Conservation (phyloP, 768 basidiomycete genomes). For the Ramaria sp. region DNA sequence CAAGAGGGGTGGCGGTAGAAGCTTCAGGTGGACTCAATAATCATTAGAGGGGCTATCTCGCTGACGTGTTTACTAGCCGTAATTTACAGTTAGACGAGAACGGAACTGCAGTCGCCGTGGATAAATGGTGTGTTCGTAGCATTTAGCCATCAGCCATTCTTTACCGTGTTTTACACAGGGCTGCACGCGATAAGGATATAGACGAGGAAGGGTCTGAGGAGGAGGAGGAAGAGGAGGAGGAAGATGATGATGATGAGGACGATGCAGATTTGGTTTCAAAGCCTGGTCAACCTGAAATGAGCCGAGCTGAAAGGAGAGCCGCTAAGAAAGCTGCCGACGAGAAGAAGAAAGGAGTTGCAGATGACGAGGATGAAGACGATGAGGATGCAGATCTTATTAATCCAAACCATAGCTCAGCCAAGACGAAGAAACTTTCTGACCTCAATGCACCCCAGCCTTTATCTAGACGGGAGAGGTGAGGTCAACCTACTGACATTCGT, state of each 20-base stretch:
- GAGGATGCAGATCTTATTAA: constrained; percentile 68
- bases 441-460: constrained; percentile 53
- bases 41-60: constrained; percentile 12
- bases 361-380: constrained; percentile 39
- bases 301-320: constrained; percentile 63
- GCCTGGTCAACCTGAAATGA: constrained; percentile 42
- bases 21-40: constrained; percentile 50
- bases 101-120: constrained; percentile 41
- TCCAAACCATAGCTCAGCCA: constrained; percentile 57
- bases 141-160: neutral
- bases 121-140: constrained; percentile 29
- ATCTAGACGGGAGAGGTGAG: constrained; percentile 54
- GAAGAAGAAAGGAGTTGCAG: constrained; percentile 21
- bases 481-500: neutral
- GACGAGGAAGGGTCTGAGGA: constrained; percentile 21
- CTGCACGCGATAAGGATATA: constrained; percentile 18
- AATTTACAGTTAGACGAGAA: constrained; percentile 43
- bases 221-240: constrained; percentile 33
- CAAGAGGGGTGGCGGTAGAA: constrained; percentile 81
- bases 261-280: constrained; percentile 29
- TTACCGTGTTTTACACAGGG: constrained; percentile 10
- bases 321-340: constrained; percentile 61
- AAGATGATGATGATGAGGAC: constrained; percentile 36
- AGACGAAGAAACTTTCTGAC: constrained; percentile 70
- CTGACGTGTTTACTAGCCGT: constrained; percentile 11